These are phyloP conservation scores for Stylosanthes scabra DNA, from an alignment of 331 rosid species.

Conservation along the genomic window DNA sequence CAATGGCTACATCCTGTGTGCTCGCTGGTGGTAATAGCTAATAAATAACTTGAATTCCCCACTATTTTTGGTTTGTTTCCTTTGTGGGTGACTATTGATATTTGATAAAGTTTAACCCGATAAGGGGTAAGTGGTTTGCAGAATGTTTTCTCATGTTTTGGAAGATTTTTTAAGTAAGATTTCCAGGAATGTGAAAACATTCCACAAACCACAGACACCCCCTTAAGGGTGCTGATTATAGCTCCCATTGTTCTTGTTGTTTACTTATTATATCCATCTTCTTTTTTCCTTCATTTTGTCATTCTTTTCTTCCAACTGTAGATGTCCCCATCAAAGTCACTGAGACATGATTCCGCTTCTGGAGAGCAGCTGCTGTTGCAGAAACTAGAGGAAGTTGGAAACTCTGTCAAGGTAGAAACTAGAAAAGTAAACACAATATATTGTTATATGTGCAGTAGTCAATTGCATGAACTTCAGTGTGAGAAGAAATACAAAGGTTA, in stretches of 20 bases:
- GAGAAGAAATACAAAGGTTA: constrained; percentile 10
- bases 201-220: no score
- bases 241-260: constrained; percentile 15
- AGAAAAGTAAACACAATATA: constrained; percentile 27
- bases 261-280: constrained; percentile 6
- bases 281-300: background rate
- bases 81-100: constrained; percentile 26
- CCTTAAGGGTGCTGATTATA: constrained; percentile 15
- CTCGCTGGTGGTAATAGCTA: constrained; percentile 7
- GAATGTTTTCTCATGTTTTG: no score
- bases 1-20: background rate
- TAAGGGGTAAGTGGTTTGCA: background rate
- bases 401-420: constrained; percentile 85
- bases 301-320: constrained; percentile 39
- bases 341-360: constrained; percentile 54
- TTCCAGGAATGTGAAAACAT: no score
- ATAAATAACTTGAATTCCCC: constrained; percentile 6
- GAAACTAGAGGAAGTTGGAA: constrained; percentile 93
- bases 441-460: constrained; percentile 16
- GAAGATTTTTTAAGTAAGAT: no score
- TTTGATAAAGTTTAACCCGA: background rate
- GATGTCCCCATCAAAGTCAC: constrained; percentile 73
- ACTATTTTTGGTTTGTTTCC: background rate
- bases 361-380: constrained; percentile 73
- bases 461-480: constrained; percentile 23